Evolutionary conservation across 306 rosid species (phyloP).

Genomic region (Senna tora): DNA sequence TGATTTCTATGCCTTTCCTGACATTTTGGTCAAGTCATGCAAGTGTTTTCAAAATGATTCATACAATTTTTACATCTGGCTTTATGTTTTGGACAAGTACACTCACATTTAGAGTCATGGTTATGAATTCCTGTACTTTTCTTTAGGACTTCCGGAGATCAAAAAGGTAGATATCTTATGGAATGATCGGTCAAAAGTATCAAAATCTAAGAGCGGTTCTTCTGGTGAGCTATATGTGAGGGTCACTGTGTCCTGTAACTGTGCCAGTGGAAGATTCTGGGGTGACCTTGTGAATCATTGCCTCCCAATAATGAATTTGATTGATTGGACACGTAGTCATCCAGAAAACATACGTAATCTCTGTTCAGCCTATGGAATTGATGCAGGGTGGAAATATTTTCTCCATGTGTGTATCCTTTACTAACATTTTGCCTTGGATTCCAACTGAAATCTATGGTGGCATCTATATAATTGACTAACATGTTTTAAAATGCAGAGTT

Average conservation of each 20-base stretch:
- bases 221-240: constrained; percentile 82
- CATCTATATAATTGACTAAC: constrained; percentile 27
- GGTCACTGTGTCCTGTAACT: constrained; percentile 63
- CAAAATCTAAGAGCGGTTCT: constrained; percentile 45
- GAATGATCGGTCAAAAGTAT: constrained; percentile 59
- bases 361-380: constrained; percentile 74
- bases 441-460: constrained; percentile 27
- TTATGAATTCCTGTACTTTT: constrained; percentile 35
- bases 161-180: constrained; percentile 79
- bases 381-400: constrained; percentile 79
- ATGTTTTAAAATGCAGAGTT: constrained; percentile 58
- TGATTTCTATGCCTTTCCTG: background rate
- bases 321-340: constrained; percentile 96
- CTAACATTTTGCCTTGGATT: constrained; percentile 12
- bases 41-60: background rate
- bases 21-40: background rate
- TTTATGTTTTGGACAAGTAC: constrained; percentile 21
- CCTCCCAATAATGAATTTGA: constrained; percentile 67
- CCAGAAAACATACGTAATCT: constrained; percentile 76
- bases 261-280: constrained; percentile 60
- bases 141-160: constrained; percentile 78
- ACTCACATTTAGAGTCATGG: constrained; percentile 14
- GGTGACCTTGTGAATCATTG: constrained; percentile 62
- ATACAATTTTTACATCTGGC: constrained; percentile 9
- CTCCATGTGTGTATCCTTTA: constrained; percentile 55